A percentile compares a stretch with the other conserved stretches of the same genome.
Evolutionary conservation across 1,284 basidiomycete species (phyloP).

Genomic region (Sphaerobolus stellatus): DNA sequence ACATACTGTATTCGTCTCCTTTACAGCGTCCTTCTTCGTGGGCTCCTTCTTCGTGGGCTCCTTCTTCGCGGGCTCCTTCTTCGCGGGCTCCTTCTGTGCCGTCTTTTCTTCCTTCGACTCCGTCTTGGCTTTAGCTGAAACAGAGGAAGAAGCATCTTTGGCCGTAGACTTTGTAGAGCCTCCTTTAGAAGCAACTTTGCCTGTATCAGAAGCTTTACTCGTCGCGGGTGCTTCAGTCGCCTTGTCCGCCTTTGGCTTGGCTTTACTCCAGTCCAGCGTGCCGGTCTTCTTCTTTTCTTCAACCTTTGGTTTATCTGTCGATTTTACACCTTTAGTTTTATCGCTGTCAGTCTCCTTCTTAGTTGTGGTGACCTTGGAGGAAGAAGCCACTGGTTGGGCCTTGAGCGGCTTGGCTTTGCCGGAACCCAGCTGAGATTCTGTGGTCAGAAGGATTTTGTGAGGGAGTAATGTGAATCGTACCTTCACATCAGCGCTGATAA

Average conservation of each 20-base stretch:
- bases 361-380: slow-evolving; percentile 18
- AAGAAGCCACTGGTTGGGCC: slow-evolving; percentile 18
- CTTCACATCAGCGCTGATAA: slow-evolving; percentile 48
- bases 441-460: neutral
- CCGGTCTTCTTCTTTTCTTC: slow-evolving; percentile 37
- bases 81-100: slow-evolving; percentile 14
- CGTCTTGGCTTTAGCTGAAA: neutral
- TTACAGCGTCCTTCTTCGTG: slow-evolving; percentile 9
- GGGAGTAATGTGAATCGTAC: slow-evolving; percentile 31
- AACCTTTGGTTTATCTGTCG: slow-evolving; percentile 18
- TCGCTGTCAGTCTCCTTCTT: slow-evolving; percentile 18
- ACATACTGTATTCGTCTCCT: slow-evolving; percentile 4
- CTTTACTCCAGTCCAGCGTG: slow-evolving; percentile 63
- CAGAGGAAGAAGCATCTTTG: neutral
- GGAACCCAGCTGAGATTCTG: slow-evolving; percentile 15
- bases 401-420: slow-evolving; percentile 18
- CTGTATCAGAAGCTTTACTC: slow-evolving; percentile 13
- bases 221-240: slow-evolving; percentile 6
- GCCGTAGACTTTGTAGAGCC: neutral
- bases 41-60: slow-evolving; percentile 23
- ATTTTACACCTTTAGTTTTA: slow-evolving; percentile 19
- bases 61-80: slow-evolving; percentile 26
- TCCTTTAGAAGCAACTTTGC: slow-evolving; percentile 20
- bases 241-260: slow-evolving; percentile 47
- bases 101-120: slow-evolving; percentile 16